Evolutionary conservation across 2,329 filamentous ascomycete species (phyloP).

Genomic region (Dactylellina leptospora): DNA sequence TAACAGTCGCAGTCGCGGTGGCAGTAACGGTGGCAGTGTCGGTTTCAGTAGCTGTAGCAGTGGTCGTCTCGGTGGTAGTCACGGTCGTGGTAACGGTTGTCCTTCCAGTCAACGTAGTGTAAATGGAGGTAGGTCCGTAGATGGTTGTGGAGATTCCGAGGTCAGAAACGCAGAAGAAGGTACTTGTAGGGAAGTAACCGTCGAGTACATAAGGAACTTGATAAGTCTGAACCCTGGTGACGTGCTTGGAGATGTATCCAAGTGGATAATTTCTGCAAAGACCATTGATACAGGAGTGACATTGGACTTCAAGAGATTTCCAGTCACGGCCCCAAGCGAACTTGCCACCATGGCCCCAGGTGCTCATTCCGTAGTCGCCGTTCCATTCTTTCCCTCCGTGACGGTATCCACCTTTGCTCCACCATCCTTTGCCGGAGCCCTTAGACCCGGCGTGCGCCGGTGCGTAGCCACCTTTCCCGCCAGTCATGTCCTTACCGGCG

Average conservation of each 20-base stretch:
- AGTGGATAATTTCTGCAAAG: constrained; percentile 35
- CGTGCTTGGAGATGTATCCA: constrained; percentile 30
- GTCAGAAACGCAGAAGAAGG: constrained; percentile 20
- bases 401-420: constrained; percentile 6
- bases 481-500: constrained; percentile 5
- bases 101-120: constrained; percentile 15
- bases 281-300: constrained; percentile 48
- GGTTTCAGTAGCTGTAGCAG: not conserved
- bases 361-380: constrained; percentile 23
- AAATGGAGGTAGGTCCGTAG: constrained; percentile 19
- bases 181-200: constrained; percentile 37
- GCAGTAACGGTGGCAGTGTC: constrained; percentile 7
- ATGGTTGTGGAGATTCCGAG: constrained; percentile 40
- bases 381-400: constrained; percentile 1
- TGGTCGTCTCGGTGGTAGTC: constrained; percentile 24
- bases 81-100: constrained; percentile 18
- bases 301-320: constrained; percentile 41
- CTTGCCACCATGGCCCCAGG: constrained; percentile 23
- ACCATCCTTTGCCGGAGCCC: constrained; percentile 22
- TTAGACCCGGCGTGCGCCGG: constrained; percentile 12
- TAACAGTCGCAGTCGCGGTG: constrained; percentile 2
- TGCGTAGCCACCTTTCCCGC: not conserved
- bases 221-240: constrained; percentile 15
- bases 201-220: constrained; percentile 42
- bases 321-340: constrained; percentile 28